These are phyloP conservation scores for Yamadazyma jaroonii DNA, from an alignment of 1,139 yeast species.

Conservation along the genomic window DNA sequence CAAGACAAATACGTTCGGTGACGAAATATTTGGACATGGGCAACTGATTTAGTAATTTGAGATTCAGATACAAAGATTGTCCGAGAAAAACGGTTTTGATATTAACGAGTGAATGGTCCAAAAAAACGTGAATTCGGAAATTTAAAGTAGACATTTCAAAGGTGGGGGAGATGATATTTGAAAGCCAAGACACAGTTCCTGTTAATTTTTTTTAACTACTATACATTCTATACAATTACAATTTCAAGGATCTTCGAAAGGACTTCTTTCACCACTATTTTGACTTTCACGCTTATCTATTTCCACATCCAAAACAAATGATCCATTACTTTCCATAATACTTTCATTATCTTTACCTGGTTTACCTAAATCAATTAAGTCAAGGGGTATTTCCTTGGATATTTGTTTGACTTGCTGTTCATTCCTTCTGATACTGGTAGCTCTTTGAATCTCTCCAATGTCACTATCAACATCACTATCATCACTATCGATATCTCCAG, in stretches of 20 bases:
- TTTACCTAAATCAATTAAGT: conserved; percentile 15
- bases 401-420: conserved; percentile 9
- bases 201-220: background rate
- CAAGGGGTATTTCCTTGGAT: conserved; percentile 10
- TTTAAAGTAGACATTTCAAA: no score
- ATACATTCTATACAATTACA: background rate
- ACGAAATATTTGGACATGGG: no score
- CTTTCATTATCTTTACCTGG: conserved; percentile 10
- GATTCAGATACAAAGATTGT: no score
- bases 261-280: conserved; percentile 22
- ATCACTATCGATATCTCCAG: conserved; percentile 18
- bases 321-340: conserved; percentile 21
- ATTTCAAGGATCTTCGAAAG: conserved; percentile 29
- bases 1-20: no score
- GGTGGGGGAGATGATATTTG: no score
- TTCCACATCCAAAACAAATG: conserved; percentile 37
- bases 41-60: no score
- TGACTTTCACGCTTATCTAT: conserved; percentile 19
- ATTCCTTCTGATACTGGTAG: conserved; percentile 34
- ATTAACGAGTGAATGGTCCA: no score
- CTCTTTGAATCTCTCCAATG: conserved; percentile 46
- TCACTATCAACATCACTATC: conserved; percentile 49
- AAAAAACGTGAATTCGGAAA: no score
- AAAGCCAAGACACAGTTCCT: no score
- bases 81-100: no score